phyloP scores from a whole-genome alignment of 176 grass and related monocot genomes.

The Areca catechu region DNA sequence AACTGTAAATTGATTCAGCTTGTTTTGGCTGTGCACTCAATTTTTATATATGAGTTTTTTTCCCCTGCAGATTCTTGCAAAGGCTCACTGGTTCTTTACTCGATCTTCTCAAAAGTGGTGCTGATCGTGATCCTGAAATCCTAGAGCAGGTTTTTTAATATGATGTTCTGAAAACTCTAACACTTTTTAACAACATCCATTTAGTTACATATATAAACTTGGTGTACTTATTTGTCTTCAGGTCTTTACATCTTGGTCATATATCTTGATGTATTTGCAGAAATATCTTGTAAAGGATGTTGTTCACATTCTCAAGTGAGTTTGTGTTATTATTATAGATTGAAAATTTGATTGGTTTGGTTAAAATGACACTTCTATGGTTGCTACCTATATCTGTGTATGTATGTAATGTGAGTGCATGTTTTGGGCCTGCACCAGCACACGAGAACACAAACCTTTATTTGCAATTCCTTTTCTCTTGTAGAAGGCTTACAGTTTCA shows the following conservation, averaged over 20 bases:
- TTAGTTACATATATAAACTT: neutral
- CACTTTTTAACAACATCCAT: neutral
- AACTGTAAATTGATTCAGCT: too few relatives aligned
- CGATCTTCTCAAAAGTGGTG: constrained; percentile 58
- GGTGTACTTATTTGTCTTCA: constrained; percentile 29
- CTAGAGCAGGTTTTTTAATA: constrained; percentile 65
- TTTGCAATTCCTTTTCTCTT: neutral
- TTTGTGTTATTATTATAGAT: neutral
- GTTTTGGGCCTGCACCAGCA: too few relatives aligned
- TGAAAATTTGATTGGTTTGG: too few relatives aligned
- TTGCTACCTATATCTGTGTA: too few relatives aligned
- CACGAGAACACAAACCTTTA: too few relatives aligned
- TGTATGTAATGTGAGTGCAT: too few relatives aligned
- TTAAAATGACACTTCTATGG: too few relatives aligned
- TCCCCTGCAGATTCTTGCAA: constrained; percentile 49
- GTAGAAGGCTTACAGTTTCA: constrained; percentile 6
- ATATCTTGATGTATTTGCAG: constrained; percentile 94
- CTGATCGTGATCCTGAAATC: constrained; percentile 76
- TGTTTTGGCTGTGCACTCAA: too few relatives aligned
- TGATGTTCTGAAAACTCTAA: constrained; percentile 18
- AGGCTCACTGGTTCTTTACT: constrained; percentile 48
- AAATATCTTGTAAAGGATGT: constrained; percentile 92
- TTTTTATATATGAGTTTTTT: neutral
- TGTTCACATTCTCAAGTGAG: constrained; percentile 70
- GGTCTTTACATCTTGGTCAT: constrained; percentile 96